Evolutionary conservation across 768 basidiomycete species (phyloP).

Genomic region (Lentinula guzmanii): DNA sequence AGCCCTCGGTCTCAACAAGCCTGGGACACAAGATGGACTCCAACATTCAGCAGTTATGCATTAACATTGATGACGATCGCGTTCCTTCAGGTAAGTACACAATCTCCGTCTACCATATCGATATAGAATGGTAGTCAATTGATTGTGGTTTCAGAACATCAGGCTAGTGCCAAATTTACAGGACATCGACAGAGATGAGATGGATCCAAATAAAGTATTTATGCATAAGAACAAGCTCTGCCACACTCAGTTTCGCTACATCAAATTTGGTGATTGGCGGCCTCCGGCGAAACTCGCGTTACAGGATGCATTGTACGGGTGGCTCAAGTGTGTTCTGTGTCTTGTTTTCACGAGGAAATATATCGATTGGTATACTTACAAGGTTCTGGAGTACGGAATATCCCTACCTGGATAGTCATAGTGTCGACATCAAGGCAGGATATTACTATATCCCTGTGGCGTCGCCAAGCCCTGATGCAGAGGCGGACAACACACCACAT

Average conservation of each 20-base stretch:
- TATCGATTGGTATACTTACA: background rate
- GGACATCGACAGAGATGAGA: slow-evolving; percentile 15
- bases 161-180: slow-evolving; percentile 50
- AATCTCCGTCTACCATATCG: background rate
- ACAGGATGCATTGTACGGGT: background rate
- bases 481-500: background rate
- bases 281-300: background rate
- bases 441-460: background rate
- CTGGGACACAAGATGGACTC: slow-evolving; percentile 17
- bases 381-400: slow-evolving; percentile 4
- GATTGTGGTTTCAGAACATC: slow-evolving; percentile 24
- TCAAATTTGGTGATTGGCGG: background rate
- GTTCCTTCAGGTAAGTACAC: slow-evolving; percentile 43
- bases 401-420: background rate
- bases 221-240: background rate
- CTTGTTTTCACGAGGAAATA: background rate
- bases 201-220: background rate
- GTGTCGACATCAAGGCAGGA: background rate
- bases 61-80: slow-evolving; percentile 55
- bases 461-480: background rate
- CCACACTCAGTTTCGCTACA: background rate
- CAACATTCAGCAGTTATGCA: slow-evolving; percentile 58
- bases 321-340: background rate
- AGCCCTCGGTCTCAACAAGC: slow-evolving; percentile 44
- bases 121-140: background rate